Conservation (phyloP, 352 stramenopile genomes). For the Phytophthora syringae region DNA sequence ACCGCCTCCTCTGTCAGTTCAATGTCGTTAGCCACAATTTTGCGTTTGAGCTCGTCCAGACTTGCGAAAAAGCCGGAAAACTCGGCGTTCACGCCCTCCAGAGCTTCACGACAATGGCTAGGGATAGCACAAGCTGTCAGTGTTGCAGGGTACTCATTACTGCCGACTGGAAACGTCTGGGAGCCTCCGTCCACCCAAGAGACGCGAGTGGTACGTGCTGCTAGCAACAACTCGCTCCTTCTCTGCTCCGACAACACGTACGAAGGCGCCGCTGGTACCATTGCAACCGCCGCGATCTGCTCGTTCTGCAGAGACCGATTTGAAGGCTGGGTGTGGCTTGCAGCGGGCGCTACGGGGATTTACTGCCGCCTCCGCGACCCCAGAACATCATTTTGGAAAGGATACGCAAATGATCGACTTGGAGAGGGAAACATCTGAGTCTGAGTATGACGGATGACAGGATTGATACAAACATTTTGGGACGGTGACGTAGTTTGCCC, state of each 20-base stretch:
- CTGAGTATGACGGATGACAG: not conserved
- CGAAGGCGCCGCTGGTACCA: slow-evolving; percentile 31
- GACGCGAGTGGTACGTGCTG: slow-evolving; percentile 69
- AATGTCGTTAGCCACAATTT: slow-evolving; percentile 47
- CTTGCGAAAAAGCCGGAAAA: slow-evolving; percentile 38
- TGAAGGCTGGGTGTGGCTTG: not conserved
- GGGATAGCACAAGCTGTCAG: slow-evolving; percentile 15
- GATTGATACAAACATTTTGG: not conserved
- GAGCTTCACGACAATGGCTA: slow-evolving; percentile 47
- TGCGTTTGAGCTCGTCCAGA: slow-evolving; percentile 51
- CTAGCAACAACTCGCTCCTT: slow-evolving; percentile 71
- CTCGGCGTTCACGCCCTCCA: slow-evolving; percentile 52
- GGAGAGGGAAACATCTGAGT: slow-evolving; percentile 7
- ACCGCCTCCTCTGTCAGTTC: slow-evolving; percentile 26
- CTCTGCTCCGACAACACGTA: slow-evolving; percentile 76
- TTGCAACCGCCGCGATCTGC: slow-evolving; percentile 6
- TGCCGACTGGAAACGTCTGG: not conserved
- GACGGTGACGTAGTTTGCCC: not conserved
- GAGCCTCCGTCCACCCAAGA: slow-evolving; percentile 72
- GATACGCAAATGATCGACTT: slow-evolving; percentile 26
- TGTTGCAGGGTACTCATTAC: not conserved
- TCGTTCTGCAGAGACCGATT: too few relatives aligned
- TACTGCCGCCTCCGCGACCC: slow-evolving; percentile 30
- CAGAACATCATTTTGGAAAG: slow-evolving; percentile 49
- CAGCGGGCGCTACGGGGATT: slow-evolving; percentile 12